These are phyloP conservation scores for Albifimbria verrucaria DNA, from an alignment of 2,329 filamentous ascomycete genomes.

Conservation along the genomic window DNA sequence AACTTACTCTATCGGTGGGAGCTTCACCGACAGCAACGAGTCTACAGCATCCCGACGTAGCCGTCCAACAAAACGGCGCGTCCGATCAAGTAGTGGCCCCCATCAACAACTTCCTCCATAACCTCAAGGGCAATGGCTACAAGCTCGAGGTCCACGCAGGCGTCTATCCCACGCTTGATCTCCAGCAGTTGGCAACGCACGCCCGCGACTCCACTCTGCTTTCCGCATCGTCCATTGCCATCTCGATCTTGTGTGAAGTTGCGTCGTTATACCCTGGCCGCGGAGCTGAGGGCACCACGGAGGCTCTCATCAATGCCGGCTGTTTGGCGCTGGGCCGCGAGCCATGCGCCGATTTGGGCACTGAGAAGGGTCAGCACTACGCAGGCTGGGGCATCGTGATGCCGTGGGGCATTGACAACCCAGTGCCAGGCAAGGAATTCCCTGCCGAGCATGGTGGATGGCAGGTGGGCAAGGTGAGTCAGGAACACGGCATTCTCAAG, in stretches of 20 bases:
- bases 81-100: background rate
- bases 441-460: constrained; percentile 50
- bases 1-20: background rate
- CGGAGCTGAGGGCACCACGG: background rate
- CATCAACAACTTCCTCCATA: constrained; percentile 30
- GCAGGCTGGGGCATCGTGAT: constrained; percentile 67
- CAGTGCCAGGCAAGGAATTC: constrained; percentile 34
- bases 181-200: constrained; percentile 73
- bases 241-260: constrained; percentile 68
- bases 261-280: constrained; percentile 55
- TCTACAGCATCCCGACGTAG: background rate
- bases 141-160: constrained; percentile 68
- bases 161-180: constrained; percentile 69
- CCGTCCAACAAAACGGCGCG: background rate
- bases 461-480: constrained; percentile 67
- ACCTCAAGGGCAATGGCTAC: constrained; percentile 33
- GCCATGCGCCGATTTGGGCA: constrained; percentile 64
- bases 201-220: constrained; percentile 40
- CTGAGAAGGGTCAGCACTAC: constrained; percentile 45
- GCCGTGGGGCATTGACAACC: constrained; percentile 45
- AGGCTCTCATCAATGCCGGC: background rate
- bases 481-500: constrained; percentile 70
- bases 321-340: constrained; percentile 58
- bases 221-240: constrained; percentile 52
- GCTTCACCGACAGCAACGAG: background rate